Conservation (phyloP, 1,284 basidiomycete species). For the Rhizoctonia solani region DNA sequence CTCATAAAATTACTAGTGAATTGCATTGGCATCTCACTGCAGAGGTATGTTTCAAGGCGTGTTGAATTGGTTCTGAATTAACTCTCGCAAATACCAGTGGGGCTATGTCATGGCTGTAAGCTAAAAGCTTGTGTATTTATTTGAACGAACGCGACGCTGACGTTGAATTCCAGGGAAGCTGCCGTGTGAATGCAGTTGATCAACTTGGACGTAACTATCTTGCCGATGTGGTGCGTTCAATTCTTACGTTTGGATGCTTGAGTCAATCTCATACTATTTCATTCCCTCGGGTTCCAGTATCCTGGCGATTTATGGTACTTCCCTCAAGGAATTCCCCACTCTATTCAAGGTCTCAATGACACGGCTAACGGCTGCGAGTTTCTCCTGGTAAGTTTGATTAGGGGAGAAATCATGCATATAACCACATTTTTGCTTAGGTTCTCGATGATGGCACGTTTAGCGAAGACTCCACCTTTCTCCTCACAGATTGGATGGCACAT, state of each 20-base stretch:
- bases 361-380: constrained; percentile 66
- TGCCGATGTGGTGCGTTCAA: constrained; percentile 55
- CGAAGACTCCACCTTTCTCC: constrained; percentile 70
- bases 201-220: constrained; percentile 64
- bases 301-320: constrained; percentile 57
- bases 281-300: constrained; percentile 38
- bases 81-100: constrained; percentile 51
- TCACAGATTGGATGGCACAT: constrained; percentile 55
- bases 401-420: no score
- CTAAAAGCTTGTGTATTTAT: not conserved
- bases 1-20: not conserved
- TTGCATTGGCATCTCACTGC: constrained; percentile 42
- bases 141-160: not conserved
- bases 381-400: constrained; percentile 56
- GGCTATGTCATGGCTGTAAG: constrained; percentile 60
- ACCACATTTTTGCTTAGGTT: constrained; percentile 48
- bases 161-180: constrained; percentile 53
- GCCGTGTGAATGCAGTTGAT: constrained; percentile 66
- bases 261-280: not conserved
- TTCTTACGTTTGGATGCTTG: not conserved
- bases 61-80: not conserved
- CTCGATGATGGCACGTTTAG: constrained; percentile 68
- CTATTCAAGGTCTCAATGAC: constrained; percentile 66
- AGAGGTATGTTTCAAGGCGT: constrained; percentile 9
- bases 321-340: constrained; percentile 66